Evolutionary conservation across 2,329 filamentous ascomycete species (phyloP), one percentile per base, ranked within the genome.

Genomic region (Phoma sp.): DNA sequence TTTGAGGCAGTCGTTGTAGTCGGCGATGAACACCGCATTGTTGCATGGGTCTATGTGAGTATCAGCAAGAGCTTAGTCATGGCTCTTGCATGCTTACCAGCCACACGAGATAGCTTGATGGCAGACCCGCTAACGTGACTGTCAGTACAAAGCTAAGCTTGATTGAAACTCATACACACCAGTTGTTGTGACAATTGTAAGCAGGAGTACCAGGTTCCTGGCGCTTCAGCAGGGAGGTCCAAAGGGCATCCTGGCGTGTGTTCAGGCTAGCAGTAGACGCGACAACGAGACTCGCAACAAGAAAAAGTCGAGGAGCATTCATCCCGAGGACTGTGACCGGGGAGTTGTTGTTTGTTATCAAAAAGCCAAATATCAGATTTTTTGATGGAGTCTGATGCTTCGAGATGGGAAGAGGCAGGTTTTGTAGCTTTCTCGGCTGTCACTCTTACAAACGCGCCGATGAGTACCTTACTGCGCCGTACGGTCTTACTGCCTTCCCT

Each of bases 131-230:
- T 38, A 35, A 69, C 64, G 72, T 25, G 14, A 7, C 14, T 10
- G 11, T 36, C 25, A 47, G 40, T 23, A 3, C 6, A 29, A 23
- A 4, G 22, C 25, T n/a, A 2, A 1, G 4, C 2, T 1, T 40
- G 7, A 4, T 7, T 23, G 10, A 13, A 29, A 4, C 3, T 9
- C 4, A 7, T 43, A 35, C 13, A 7, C 14, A 69, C 77, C 80
- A 83, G 66, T 78, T 77, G 60, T 77, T 75, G 59, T 83, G 80
- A 68, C 81, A 83, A 37, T 81, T 70, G 62, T 78, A 82, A 6
- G 69, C 57, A 4, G 78, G 73, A 4, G 75, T 75, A 5, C 78
- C 79, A 10, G 78, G 77, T 14, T 76, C 74, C 61, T 80, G 78
- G n/a, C 79, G 78, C 60, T 72, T 76, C 47, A 74, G 52, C n/a